Evolutionary conservation across 768 basidiomycete species (phyloP), one percentile per base, ranked within the genome.

Genomic region (Hemileccinum impolitum): DNA sequence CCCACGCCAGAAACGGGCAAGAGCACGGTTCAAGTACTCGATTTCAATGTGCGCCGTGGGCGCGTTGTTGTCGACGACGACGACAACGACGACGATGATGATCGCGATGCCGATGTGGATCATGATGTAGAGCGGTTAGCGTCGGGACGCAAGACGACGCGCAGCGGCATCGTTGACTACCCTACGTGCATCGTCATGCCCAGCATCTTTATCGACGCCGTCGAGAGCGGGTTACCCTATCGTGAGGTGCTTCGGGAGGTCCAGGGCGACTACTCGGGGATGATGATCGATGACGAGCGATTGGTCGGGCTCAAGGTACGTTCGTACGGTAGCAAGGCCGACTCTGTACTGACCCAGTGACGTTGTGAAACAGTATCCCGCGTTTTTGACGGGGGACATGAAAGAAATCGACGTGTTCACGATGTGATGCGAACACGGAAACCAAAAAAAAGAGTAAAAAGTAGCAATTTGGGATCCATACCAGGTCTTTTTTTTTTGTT

Each of bases 201-300:
- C 2, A 28, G 42, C 35, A 32, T 70, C 21, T 71, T 72, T 41
- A 28, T 37, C 9, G 51, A 51, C 18, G 38, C 36, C 10, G 56
- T 72, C 26, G 57, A 62, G 39, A 72, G 52, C 46, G 38, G 37
- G 11, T 6, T 71, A 7, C 69, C 74, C 12, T 75, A 70, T 50
- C 65, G 59, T 30, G 59, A 65, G 2, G 58, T 54, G 41, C 48
- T 37, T 3, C 46, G 65, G 25, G 58, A 60, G 15, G 41, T 58
- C 8, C 47, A 51, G 35, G 62, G 59, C 11, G 51, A 58, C 1
- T 75, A 72, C 47, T 66, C 66, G 7, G 74, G 74, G 9, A 55
- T 73, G 51, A 73, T 74, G 71, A 66, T 75, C 25, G 75, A 74
- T 47, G 71, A 74, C 23, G 70, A 71, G 37, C 59, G 72, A 44